A percentile compares a stretch with the other conserved stretches of the same genome.
phyloP scores from a whole-genome alignment of 2,329 filamentous ascomycete genomes.

The Colletotrichum lupini region DNA sequence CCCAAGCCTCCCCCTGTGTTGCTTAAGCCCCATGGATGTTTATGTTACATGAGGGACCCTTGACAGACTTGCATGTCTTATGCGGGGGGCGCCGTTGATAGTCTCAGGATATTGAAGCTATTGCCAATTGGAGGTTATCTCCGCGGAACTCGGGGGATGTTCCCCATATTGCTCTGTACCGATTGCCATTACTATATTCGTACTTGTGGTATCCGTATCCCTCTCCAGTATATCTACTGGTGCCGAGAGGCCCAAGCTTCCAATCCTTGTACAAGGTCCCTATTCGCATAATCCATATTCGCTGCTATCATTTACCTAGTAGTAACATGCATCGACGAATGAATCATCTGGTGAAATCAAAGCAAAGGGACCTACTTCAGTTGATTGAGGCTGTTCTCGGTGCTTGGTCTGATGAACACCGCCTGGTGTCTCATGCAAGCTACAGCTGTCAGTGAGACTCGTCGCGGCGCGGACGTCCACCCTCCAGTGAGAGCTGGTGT shows the following conservation, averaged over 20 bases:
- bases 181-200: neutral
- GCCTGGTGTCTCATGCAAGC: neutral
- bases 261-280: too few species aligned
- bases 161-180: neutral
- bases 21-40: neutral
- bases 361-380: neutral
- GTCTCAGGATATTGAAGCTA: neutral
- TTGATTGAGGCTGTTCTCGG: neutral
- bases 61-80: neutral
- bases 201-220: too few species aligned
- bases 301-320: too few species aligned
- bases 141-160: neutral
- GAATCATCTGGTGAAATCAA: neutral
- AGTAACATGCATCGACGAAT: neutral
- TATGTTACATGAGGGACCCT: neutral
- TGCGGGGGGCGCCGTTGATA: neutral
- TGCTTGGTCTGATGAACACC: neutral
- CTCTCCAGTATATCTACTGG: too few species aligned
- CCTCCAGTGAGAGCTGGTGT: neutral
- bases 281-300: too few species aligned
- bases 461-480: too few species aligned
- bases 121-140: neutral
- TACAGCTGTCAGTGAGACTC: neutral
- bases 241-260: too few species aligned
- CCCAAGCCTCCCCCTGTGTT: neutral